Evolutionary conservation across 169 alveolate genomes (phyloP).

Genomic region (Ichthyophthirius multifiliis): DNA sequence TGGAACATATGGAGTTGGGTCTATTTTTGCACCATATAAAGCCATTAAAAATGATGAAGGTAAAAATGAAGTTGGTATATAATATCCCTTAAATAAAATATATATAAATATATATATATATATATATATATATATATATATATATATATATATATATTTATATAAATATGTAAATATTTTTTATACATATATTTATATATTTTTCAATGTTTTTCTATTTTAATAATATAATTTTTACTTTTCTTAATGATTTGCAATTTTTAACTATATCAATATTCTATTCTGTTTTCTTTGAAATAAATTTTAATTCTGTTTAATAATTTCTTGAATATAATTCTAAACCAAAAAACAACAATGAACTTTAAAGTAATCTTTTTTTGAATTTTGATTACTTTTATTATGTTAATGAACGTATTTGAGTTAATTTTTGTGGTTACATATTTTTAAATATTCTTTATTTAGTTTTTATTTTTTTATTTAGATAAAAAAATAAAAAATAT

Average conservation of each 20-base stretch:
- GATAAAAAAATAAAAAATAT: no score
- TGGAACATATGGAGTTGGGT: constrained; percentile 7
- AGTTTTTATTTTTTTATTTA: no score
- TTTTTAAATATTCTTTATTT: no score
- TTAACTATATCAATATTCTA: neutral
- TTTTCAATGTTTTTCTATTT: no score
- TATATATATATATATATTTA: no score
- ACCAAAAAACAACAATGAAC: neutral
- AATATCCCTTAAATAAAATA: neutral
- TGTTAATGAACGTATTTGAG: no score
- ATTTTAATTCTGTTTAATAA: constrained; percentile 1
- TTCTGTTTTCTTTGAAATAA: neutral
- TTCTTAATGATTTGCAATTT: neutral
- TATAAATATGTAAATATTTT: no score
- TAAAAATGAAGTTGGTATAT: neutral
- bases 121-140: no score
- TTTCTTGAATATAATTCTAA: neutral
- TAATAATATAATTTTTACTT: neutral
- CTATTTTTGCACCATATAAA: constrained; percentile 8
- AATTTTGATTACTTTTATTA: no score
- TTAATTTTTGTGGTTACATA: no score
- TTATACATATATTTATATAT: no score
- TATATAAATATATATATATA: neutral
- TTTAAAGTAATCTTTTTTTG: constrained; percentile 8
- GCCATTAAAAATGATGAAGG: neutral